Percentiles rank a stretch among this genome's conserved stretches.
Conservation (phyloP, 2,329 filamentous ascomycete genomes). For the Colletotrichum musicola region DNA sequence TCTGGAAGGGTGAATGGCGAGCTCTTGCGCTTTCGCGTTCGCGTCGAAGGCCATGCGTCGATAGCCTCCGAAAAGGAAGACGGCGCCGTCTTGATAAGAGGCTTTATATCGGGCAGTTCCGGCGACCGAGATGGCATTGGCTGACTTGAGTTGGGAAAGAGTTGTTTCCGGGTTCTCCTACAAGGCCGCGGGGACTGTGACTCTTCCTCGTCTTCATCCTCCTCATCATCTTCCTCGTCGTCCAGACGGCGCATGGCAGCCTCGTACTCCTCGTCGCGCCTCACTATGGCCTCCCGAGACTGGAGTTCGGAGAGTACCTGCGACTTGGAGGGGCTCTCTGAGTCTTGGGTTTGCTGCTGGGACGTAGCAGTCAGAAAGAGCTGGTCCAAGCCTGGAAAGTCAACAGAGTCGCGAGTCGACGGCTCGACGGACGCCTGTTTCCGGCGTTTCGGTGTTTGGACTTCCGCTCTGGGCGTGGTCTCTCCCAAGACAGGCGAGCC, state of each 20-base stretch:
- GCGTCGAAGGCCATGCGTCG: not conserved
- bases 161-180: conserved; percentile 31
- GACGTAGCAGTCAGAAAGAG: conserved; percentile 58
- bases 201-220: conserved; percentile 43
- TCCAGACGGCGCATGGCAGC: conserved; percentile 59
- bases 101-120: conserved; percentile 37
- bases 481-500: conserved; percentile 15
- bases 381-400: conserved; percentile 49
- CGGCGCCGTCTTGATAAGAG: conserved; percentile 35
- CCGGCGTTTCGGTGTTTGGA: conserved; percentile 9
- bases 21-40: not conserved
- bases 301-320: conserved; percentile 44
- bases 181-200: conserved; percentile 35
- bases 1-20: conserved; percentile 45
- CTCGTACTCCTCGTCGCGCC: conserved; percentile 55
- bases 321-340: conserved; percentile 48
- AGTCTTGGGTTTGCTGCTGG: conserved; percentile 48
- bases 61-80: conserved; percentile 3
- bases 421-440: conserved; percentile 29
- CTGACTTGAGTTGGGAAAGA: conserved; percentile 52
- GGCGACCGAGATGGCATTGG: conserved; percentile 43
- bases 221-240: conserved; percentile 47
- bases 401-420: conserved; percentile 45
- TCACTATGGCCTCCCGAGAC: conserved; percentile 44
- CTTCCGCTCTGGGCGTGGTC: conserved; percentile 20